A percentile compares a stretch with the other conserved stretches of the same genome.
Evolutionary conservation across 106 monocot genomes (phyloP).

Genomic region (Dioscorea alata): DNA sequence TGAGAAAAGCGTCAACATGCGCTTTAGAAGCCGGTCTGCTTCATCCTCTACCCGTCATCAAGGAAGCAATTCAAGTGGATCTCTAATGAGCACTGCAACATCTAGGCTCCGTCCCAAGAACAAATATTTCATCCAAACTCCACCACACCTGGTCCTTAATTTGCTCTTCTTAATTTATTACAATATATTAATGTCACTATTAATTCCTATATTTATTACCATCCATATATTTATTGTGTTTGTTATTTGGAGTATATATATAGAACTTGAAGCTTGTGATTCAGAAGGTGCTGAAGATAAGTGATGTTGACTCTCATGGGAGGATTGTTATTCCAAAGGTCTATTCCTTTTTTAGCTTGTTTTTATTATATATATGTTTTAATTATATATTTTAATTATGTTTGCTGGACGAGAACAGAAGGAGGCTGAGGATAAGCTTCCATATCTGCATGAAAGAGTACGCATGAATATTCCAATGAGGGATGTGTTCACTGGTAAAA

Average conservation of each 20-base stretch:
- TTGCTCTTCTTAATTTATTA: too few relatives aligned
- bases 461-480: not conserved
- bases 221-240: too few relatives aligned
- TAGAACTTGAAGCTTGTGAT: not conserved
- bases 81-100: too few relatives aligned
- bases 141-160: too few relatives aligned
- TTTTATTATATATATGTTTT: not conserved
- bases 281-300: not conserved
- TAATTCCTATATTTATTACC: too few relatives aligned
- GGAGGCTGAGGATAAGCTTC: not conserved
- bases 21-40: too few relatives aligned
- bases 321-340: constrained; percentile 5
- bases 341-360: not conserved
- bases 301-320: not conserved
- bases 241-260: not conserved
- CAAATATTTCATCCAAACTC: too few relatives aligned
- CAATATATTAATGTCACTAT: too few relatives aligned
- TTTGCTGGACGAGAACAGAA: not conserved
- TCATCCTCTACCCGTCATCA: too few relatives aligned
- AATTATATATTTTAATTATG: not conserved
- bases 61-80: too few relatives aligned
- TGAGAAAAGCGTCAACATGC: too few relatives aligned
- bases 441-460: not conserved
- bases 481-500: not conserved
- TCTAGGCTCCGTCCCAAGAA: too few relatives aligned